These are phyloP conservation scores for Kuraishia molischiana DNA, from an alignment of 805 yeast species.

Conservation along the genomic window DNA sequence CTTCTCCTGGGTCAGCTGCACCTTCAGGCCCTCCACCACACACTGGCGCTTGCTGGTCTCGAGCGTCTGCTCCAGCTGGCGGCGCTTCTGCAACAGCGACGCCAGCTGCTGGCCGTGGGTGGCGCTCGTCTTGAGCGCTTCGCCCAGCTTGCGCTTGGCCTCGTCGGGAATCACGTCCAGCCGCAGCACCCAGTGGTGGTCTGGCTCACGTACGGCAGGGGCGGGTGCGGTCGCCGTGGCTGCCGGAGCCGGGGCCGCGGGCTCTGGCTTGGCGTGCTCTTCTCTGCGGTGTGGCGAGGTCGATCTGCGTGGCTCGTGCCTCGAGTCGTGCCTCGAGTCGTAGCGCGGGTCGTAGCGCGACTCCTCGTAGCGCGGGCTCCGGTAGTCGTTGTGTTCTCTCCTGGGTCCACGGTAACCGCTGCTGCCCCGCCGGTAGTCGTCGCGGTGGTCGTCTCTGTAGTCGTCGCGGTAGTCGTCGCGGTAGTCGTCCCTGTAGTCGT, in stretches of 20 bases:
- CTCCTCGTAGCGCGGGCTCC: no score
- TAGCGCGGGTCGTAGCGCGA: background rate
- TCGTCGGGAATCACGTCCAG: background rate
- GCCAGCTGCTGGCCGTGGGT: background rate
- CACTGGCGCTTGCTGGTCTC: constrained; percentile 13
- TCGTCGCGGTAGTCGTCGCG: background rate
- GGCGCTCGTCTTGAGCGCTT: background rate
- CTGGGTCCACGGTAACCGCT: no score
- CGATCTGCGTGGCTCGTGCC: background rate
- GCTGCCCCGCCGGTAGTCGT: background rate
- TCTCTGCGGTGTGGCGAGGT: no score
- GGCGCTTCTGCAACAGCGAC: background rate
- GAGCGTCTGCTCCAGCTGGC: constrained; percentile 1
- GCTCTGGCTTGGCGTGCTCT: no score
- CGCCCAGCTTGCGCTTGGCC: background rate
- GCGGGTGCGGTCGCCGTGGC: background rate
- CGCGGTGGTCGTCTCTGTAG: background rate
- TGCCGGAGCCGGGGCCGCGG: no score
- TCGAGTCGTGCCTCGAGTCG: background rate
- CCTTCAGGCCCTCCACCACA: constrained; percentile 23
- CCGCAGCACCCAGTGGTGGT: background rate
- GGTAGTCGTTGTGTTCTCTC: no score
- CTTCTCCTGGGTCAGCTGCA: constrained; percentile 32
- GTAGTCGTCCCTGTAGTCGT: background rate
- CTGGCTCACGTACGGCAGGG: background rate